Evolutionary conservation across 768 basidiomycete species (phyloP).

Genomic region (Pleurotus sapidus): DNA sequence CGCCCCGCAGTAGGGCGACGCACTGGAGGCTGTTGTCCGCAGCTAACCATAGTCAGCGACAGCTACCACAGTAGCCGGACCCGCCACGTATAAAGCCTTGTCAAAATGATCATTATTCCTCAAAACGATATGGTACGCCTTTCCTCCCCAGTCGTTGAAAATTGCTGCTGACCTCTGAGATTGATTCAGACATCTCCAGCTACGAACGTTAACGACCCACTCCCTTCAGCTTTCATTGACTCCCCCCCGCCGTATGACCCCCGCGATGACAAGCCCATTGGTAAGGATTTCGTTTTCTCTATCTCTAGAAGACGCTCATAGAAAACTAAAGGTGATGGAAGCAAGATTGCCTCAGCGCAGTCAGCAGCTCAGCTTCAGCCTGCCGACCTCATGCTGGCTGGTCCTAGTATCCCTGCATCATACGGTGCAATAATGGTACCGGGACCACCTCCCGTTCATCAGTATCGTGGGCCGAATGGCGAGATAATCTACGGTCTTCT

Average conservation of each 20-base stretch:
- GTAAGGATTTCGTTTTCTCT: background rate
- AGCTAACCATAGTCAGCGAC: background rate
- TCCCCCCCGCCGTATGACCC: conserved; percentile 44
- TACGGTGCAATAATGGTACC: conserved; percentile 20
- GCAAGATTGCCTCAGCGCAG: no score
- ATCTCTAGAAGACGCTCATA: background rate
- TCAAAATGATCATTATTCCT: conserved; percentile 6
- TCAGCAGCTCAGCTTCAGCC: no score
- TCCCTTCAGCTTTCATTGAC: conserved; percentile 18
- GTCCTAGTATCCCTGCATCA: conserved; percentile 14
- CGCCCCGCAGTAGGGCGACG: background rate
- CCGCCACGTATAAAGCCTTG: background rate
- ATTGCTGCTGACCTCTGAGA: background rate
- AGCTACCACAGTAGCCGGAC: background rate
- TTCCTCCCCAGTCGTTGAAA: background rate
- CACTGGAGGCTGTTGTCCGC: background rate
- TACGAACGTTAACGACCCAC: conserved; percentile 13
- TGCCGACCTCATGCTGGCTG: no score
- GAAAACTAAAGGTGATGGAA: background rate
- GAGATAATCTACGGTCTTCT: conserved; percentile 36
- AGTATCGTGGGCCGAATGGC: conserved; percentile 57
- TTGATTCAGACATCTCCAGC: no score
- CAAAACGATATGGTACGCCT: conserved; percentile 4
- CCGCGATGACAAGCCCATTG: conserved; percentile 7
- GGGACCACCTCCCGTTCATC: conserved; percentile 51